Base-by-base conservation (phyloP, 768 basidiomycete genomes). In the Pisolithus microcarpus region DNA sequence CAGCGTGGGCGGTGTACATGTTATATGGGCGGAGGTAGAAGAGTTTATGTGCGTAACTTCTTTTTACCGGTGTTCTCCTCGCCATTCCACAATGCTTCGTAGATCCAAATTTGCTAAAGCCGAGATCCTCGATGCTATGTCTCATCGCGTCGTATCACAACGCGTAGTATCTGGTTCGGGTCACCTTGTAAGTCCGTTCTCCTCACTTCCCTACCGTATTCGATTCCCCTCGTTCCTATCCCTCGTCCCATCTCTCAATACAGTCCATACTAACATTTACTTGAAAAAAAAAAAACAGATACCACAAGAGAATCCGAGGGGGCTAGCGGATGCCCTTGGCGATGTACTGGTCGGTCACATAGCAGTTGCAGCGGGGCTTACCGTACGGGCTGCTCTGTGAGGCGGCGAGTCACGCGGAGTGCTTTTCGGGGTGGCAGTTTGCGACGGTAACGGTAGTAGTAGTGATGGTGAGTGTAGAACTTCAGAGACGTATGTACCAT, bases 21-120 rank as follows among this genome's bases (percentile, higher is more conserved):
- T 68, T 26, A 38, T 68, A 1, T 66, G 66, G 66, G 65, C 62
- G 0, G 66, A 68, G 24, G 49, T 49, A 1, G 62, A 64, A 18
- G 66, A 66, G 26, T 66, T 66, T 39, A 52, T 66, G 65, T 66
- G 23, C 28, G 23, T 38, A 19, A 2, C 26, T 26, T 44, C 8
- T 21, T 36, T 18, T n/a, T 31, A 47, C 28, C 34, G 19, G 16
- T 16, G n/a, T 1, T 13, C 6, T 11, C 10, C 23, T 19, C 16
- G 45, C 16, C 0, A 19, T 11, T 4, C 43, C 13, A 2, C 9
- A 15, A 9, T 30, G 8, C 16, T 34, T 38, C 39, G 1, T 53
- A 66, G 65, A 52, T 63, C 65, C 2, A 51, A 59, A 24, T 34
- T 19, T 5, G 63, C 66, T 5, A 68, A 54, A 46, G 45, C 51